Conservation (phyloP, 768 basidiomycete species). For the Cyclocybe cylindracea region DNA sequence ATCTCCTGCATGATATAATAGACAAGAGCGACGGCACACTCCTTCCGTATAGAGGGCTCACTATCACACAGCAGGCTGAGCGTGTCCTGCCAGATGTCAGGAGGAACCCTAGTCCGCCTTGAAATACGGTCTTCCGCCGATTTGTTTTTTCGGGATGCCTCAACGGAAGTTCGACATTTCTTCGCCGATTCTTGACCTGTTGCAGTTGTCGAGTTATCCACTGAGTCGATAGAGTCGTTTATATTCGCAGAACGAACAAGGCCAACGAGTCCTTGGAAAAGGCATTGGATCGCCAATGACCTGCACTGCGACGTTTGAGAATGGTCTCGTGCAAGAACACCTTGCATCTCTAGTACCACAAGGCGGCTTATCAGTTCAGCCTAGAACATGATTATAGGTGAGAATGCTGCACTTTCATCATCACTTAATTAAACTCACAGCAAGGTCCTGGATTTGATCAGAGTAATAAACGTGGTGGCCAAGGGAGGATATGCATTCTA, state of each 20-base stretch:
- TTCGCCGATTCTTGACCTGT: slow-evolving; percentile 7
- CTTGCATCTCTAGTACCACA: slow-evolving; percentile 67
- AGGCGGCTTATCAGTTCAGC: slow-evolving; percentile 81
- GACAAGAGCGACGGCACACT: slow-evolving; percentile 73
- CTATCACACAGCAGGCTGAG: slow-evolving; percentile 80
- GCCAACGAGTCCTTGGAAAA: slow-evolving; percentile 70
- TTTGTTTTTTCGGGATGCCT: slow-evolving; percentile 28
- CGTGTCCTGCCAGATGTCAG: slow-evolving; percentile 92
- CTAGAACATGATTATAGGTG: slow-evolving; percentile 23
- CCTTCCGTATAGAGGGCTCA: slow-evolving; percentile 75
- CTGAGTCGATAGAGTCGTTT: slow-evolving; percentile 29
- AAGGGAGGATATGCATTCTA: slow-evolving; percentile 79
- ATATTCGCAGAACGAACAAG: slow-evolving; percentile 66
- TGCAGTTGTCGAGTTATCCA: slow-evolving; percentile 4
- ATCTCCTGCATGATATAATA: slow-evolving; percentile 81
- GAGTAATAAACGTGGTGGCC: slow-evolving; percentile 94
- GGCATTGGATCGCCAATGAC: slow-evolving; percentile 66
- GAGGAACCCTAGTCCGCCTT: slow-evolving; percentile 68
- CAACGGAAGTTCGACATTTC: slow-evolving; percentile 11
- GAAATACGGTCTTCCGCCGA: slow-evolving; percentile 37
- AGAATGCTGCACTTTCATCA: not conserved
- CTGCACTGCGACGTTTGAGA: slow-evolving; percentile 38
- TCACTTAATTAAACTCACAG: slow-evolving; percentile 37
- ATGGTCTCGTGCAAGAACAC: slow-evolving; percentile 43
- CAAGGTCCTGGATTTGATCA: slow-evolving; percentile 93